Percentiles rank a stretch among this genome's conserved stretches.
Evolutionary conservation across 2,329 filamentous ascomycete genomes (phyloP).

Genomic region (Trichoderma aggressivum): DNA sequence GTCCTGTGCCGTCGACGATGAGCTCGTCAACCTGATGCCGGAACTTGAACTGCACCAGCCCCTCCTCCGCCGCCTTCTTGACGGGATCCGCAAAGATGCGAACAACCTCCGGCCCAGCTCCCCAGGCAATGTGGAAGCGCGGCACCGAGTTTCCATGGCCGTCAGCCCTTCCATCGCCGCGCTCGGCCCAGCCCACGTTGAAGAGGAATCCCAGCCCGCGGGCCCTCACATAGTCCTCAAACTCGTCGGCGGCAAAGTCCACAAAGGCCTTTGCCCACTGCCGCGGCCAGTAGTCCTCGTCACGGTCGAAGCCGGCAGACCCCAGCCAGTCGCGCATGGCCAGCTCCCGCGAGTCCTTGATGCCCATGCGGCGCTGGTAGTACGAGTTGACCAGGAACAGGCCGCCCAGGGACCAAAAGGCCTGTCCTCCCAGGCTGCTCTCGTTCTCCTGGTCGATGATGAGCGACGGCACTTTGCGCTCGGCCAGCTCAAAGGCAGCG

Average conservation of each 20-base stretch:
- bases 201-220: constrained; percentile 51
- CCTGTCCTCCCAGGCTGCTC: constrained; percentile 57
- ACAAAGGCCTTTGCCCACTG: constrained; percentile 63
- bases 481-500: constrained; percentile 54
- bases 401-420: constrained; percentile 62
- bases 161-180: constrained; percentile 52
- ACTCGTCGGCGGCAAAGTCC: constrained; percentile 56
- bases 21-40: constrained; percentile 57
- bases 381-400: constrained; percentile 58
- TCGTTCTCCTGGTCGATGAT: constrained; percentile 58
- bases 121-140: constrained; percentile 61
- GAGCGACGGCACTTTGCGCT: constrained; percentile 47
- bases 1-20: constrained; percentile 49
- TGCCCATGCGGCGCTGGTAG: constrained; percentile 55
- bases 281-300: constrained; percentile 57
- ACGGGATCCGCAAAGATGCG: constrained; percentile 57
- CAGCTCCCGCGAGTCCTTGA: constrained; percentile 54
- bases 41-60: constrained; percentile 53
- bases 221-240: constrained; percentile 56
- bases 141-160: constrained; percentile 62
- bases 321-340: constrained; percentile 59
- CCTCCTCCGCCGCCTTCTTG: constrained; percentile 47
- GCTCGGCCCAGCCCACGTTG: constrained; percentile 60
- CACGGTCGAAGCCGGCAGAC: constrained; percentile 56
- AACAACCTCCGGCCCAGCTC: constrained; percentile 58